Evolutionary conservation across 2,329 filamentous ascomycete genomes (phyloP), one percentile per base, ranked within the genome.

Genomic region (Xylariaceae sp.): DNA sequence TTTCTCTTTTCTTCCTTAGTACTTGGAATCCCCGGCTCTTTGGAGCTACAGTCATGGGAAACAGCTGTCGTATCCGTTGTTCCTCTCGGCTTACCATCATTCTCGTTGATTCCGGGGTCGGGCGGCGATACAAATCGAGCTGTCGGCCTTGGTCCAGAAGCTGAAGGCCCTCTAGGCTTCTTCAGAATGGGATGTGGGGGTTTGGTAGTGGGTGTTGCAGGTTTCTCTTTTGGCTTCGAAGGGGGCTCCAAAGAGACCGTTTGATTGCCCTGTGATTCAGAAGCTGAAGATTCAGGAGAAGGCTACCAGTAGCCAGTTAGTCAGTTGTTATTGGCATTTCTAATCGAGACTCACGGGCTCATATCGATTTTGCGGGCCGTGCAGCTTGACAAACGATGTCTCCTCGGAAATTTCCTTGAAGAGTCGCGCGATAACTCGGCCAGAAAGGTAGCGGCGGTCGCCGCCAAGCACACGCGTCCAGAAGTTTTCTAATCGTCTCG

Each of bases 401-500:
- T 81, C 81, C 43, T 75, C 72, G 0, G 82, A 83, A 43, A 85
- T 83, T 30, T 81, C 72, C 62, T 79, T 72, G 61, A 80, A 85
- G 5, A 84, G 68, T 56, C 68, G 75, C 53, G 83, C 81, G 43
- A 85, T 71, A 12, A 75, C 74, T 32, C 70, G 71, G 37, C 79
- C 82, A 44, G 79, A 77, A 45, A 84, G 71, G 49, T 74, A 65
- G 32, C 77, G 74, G 26, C 77, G 72, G 58, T 83, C 72, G 60
- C 83, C 85, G 32, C 81, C 81, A 76, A 80, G 81, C 50, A 85
- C 80, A 63, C 84, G 81, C 78, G 81, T 85, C 82, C 82, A 86
- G 60, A 84, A 84, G 62, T 84, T 81, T 64, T 85, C 82, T 18
- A 85, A 70, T 16, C 83, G 80, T 54, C 78, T 78, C 26, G 81